Percentiles rank a stretch among this genome's conserved stretches.
Conservation (phyloP, 225 moss, liverwort and hornwort genomes). For the Bryum argenteum region DNA sequence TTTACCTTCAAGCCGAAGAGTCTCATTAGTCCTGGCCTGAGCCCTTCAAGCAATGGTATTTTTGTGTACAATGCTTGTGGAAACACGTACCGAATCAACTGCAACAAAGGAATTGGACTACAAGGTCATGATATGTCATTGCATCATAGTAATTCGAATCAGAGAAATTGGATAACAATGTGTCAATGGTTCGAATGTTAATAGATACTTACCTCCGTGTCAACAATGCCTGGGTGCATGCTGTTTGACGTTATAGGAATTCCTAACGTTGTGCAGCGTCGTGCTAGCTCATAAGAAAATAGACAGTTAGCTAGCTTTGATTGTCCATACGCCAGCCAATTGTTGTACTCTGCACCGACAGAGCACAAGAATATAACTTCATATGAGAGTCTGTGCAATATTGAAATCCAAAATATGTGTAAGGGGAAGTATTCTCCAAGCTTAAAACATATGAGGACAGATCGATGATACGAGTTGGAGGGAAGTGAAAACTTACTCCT, state of each 20-base stretch:
- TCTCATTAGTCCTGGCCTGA: conserved; percentile 34
- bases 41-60: conserved; percentile 22
- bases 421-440: not conserved
- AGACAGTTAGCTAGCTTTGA: conserved; percentile 86
- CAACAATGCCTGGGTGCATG: conserved; percentile 89
- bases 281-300: conserved; percentile 77
- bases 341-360: conserved; percentile 51
- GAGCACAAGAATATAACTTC: not conserved
- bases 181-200: too few species aligned
- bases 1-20: conserved; percentile 66
- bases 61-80: conserved; percentile 41
- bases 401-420: not conserved
- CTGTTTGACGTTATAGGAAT: conserved; percentile 75
- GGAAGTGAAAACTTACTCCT: conserved; percentile 42
- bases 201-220: conserved; percentile 56
- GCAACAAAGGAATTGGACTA: conserved; percentile 29
- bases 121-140: not conserved
- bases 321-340: conserved; percentile 83
- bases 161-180: too few species aligned
- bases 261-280: conserved; percentile 48
- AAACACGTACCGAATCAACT: conserved; percentile 70
- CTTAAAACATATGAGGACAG: not conserved
- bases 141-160: too few species aligned
- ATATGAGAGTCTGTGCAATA: not conserved
- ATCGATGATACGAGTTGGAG: not conserved